These are phyloP conservation scores for Erigeron philadelphicus DNA, from an alignment of 140 eudicot species.

Conservation along the genomic window DNA sequence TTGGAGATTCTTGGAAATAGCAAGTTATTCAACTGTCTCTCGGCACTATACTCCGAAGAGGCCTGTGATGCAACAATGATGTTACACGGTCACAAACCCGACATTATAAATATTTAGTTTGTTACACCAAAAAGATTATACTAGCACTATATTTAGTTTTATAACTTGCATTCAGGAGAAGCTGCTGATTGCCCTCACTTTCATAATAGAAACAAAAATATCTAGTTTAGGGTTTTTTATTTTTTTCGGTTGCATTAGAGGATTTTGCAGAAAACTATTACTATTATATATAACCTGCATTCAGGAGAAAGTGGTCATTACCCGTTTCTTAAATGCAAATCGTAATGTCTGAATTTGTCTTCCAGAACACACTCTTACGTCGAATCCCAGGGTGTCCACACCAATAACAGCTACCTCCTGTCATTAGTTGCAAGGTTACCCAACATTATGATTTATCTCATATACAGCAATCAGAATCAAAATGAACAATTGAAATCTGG, in stretches of 20 bases:
- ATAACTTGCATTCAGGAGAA: constrained; percentile 3
- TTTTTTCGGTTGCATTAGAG: too few relatives aligned
- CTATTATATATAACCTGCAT: too few relatives aligned
- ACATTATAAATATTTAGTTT: background rate
- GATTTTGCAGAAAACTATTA: too few relatives aligned
- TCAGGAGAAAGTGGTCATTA: constrained; percentile 24
- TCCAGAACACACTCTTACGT: constrained; percentile 88
- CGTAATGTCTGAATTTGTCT: constrained; percentile 93
- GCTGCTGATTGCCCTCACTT: too few relatives aligned
- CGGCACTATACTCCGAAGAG: constrained; percentile 88
- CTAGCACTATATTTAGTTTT: background rate
- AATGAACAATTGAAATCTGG: background rate
- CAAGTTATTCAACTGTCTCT: constrained; percentile 76
- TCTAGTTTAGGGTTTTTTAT: too few relatives aligned
- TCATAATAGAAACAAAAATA: too few relatives aligned
- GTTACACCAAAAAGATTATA: background rate
- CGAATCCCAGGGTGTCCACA: constrained; percentile 88
- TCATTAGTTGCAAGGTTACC: constrained; percentile 25
- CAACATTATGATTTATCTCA: background rate
- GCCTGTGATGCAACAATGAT: constrained; percentile 50
- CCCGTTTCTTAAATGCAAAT: constrained; percentile 77
- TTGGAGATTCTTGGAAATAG: constrained; percentile 69
- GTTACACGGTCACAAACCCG: background rate
- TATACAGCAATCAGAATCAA: constrained; percentile 5
- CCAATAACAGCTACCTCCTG: constrained; percentile 94